phyloP scores from a whole-genome alignment of 306 rosid species.

The Inga leiocalycina region DNA sequence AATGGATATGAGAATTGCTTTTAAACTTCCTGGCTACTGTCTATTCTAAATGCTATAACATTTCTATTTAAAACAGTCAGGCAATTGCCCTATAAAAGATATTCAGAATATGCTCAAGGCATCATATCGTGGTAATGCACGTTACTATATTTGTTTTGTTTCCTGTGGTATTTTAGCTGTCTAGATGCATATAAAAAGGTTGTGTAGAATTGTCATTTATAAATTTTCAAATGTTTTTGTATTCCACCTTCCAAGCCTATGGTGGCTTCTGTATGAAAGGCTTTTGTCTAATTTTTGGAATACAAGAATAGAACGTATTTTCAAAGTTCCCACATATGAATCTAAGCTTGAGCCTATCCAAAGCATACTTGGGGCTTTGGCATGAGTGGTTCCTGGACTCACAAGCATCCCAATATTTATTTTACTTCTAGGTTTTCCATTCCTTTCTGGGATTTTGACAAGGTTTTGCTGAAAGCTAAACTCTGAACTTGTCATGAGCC shows the following conservation, averaged over 20 bases:
- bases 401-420: background rate
- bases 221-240: background rate
- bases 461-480: background rate
- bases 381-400: background rate
- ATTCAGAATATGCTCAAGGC: conserved; percentile 16
- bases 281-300: background rate
- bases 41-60: conserved; percentile 38
- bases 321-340: background rate
- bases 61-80: conserved; percentile 15
- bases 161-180: background rate
- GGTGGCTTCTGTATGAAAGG: background rate
- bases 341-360: background rate
- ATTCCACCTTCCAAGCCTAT: background rate
- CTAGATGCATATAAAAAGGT: background rate
- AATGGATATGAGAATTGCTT: conserved; percentile 55
- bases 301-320: background rate
- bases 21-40: conserved; percentile 70
- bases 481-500: background rate
- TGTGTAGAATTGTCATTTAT: background rate
- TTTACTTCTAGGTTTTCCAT: background rate
- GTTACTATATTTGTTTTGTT: background rate
- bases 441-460: background rate
- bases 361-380: background rate
- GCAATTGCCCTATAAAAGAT: conserved; percentile 17
- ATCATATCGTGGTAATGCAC: conserved; percentile 8